Evolutionary conservation across 2,329 filamentous ascomycete genomes (phyloP).

Genomic region (Cercospora zeina): DNA sequence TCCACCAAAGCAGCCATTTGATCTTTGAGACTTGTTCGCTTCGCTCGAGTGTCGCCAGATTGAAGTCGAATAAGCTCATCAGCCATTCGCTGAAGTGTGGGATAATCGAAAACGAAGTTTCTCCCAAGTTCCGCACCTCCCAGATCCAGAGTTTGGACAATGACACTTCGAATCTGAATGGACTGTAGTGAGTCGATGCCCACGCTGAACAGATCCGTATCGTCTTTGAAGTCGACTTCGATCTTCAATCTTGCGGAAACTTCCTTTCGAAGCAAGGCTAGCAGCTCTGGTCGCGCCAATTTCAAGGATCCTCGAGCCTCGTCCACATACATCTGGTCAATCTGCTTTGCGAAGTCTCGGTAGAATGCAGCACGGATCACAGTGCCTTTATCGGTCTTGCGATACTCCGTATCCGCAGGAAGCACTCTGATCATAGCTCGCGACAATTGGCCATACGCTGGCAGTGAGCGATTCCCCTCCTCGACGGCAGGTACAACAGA

Average conservation of each 20-base stretch:
- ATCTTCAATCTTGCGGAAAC: constrained; percentile 7
- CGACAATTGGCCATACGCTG: constrained; percentile 56
- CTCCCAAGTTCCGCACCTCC: constrained; percentile 51
- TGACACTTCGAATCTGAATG: constrained; percentile 55
- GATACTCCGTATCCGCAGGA: constrained; percentile 48
- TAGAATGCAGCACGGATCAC: constrained; percentile 57
- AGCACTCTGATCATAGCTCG: constrained; percentile 56
- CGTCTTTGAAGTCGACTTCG: constrained; percentile 17
- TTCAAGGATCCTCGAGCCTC: constrained; percentile 13
- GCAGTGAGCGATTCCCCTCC: constrained; percentile 53
- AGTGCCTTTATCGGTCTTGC: constrained; percentile 59
- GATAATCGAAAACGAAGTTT: constrained; percentile 61
- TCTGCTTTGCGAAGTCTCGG: constrained; percentile 50
- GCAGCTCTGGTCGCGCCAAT: constrained; percentile 11
- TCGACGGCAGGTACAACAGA: constrained; percentile 54
- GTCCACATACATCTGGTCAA: constrained; percentile 49
- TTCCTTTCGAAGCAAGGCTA: constrained; percentile 13
- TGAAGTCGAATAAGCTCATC: constrained; percentile 48
- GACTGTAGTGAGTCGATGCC: constrained; percentile 41
- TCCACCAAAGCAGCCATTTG: constrained; percentile 49
- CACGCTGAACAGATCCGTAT: constrained; percentile 39
- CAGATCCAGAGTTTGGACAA: constrained; percentile 55
- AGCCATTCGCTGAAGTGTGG: constrained; percentile 52
- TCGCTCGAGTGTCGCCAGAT: constrained; percentile 39
- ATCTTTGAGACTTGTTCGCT: constrained; percentile 40